These are phyloP conservation scores for Tephrocybe rancida DNA, from an alignment of 768 basidiomycete genomes.

Conservation along the genomic window DNA sequence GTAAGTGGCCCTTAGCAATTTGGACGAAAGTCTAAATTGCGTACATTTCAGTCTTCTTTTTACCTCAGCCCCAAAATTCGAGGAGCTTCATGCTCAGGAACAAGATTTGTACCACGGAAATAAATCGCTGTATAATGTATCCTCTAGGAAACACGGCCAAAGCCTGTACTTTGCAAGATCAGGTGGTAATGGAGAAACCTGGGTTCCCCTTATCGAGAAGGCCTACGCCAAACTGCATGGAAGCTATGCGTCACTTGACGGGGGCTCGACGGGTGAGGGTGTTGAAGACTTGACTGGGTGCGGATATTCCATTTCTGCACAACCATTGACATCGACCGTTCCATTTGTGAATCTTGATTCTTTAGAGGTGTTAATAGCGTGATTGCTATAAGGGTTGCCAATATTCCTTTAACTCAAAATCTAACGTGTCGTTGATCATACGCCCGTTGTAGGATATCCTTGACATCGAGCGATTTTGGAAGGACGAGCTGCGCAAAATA, in stretches of 20 bases:
- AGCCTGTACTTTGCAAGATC: slow-evolving; percentile 47
- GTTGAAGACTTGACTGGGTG: slow-evolving; percentile 63
- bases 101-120: slow-evolving; percentile 44
- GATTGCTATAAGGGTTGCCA: slow-evolving; percentile 23
- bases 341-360: neutral
- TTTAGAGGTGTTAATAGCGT: slow-evolving; percentile 26
- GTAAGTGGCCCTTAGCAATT: slow-evolving; percentile 23
- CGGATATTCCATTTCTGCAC: neutral
- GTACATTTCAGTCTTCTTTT: slow-evolving; percentile 35
- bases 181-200: slow-evolving; percentile 50
- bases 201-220: slow-evolving; percentile 61
- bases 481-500: slow-evolving; percentile 45
- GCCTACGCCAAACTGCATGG: slow-evolving; percentile 61
- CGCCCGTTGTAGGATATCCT: slow-evolving; percentile 49
- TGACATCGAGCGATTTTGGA: slow-evolving; percentile 50
- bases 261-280: slow-evolving; percentile 48
- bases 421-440: slow-evolving; percentile 3
- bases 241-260: slow-evolving; percentile 44
- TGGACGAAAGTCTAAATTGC: neutral
- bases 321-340: neutral
- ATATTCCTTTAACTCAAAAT: neutral
- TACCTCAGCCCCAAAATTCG: slow-evolving; percentile 43
- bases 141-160: slow-evolving; percentile 38
- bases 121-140: slow-evolving; percentile 37
- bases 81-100: slow-evolving; percentile 35